Evolutionary conservation across 768 basidiomycete species (phyloP).

Genomic region (Pleurotus cornucopiae): DNA sequence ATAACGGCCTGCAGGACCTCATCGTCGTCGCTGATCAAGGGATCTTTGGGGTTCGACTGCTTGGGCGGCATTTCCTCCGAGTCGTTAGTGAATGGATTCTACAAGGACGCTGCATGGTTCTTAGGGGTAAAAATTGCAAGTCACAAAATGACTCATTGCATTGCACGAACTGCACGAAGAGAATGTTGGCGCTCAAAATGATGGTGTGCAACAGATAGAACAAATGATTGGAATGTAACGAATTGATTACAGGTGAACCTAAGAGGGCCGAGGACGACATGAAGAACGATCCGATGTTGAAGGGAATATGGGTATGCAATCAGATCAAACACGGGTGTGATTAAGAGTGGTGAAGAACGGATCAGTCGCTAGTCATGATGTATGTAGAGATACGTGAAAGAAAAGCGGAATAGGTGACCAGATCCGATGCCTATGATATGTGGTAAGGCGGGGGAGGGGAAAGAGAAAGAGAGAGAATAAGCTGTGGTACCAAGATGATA

Average conservation of each 20-base stretch:
- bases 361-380: constrained; percentile 57
- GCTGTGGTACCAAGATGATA: constrained; percentile 18
- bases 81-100: no score
- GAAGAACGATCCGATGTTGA: constrained; percentile 47
- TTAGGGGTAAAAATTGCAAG: no score
- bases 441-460: constrained; percentile 37
- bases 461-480: constrained; percentile 26
- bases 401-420: constrained; percentile 31
- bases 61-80: constrained; percentile 59
- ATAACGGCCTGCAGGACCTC: constrained; percentile 92
- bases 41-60: constrained; percentile 50
- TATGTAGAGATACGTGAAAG: constrained; percentile 22
- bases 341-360: constrained; percentile 58
- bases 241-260: constrained; percentile 59
- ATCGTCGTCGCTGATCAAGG: constrained; percentile 66
- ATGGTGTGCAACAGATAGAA: no score
- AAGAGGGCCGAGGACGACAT: constrained; percentile 31
- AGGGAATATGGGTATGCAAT: constrained; percentile 57
- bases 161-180: constrained; percentile 6
- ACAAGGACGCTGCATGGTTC: no score
- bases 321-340: constrained; percentile 54
- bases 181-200: neutral
- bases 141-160: constrained; percentile 10
- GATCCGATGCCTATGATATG: constrained; percentile 56
- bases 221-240: constrained; percentile 18